phyloP scores from a whole-genome alignment of 306 rosid genomes.

The Begonia peltatifolia region DNA sequence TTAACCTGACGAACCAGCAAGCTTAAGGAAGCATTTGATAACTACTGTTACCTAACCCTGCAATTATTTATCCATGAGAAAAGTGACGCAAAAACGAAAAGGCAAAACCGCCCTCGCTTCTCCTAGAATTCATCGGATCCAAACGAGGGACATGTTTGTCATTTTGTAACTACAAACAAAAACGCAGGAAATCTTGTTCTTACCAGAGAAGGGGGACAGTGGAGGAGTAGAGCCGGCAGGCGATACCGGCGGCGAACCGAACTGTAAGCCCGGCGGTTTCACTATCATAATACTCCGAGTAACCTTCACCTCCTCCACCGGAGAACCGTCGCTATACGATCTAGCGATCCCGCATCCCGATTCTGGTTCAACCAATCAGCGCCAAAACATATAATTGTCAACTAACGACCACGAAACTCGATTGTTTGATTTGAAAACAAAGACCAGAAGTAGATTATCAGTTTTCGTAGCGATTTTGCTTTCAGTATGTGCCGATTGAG shows the following conservation, averaged over 20 bases:
- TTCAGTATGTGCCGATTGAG: no score
- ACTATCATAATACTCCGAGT: constrained; percentile 85
- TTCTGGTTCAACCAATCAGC: constrained; percentile 21
- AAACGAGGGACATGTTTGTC: not conserved
- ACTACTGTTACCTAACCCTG: no score
- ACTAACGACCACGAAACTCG: not conserved
- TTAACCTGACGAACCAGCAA: no score
- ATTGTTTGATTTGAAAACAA: constrained; percentile 2
- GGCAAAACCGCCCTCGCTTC: not conserved
- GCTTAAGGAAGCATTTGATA: no score
- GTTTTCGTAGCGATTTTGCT: no score
- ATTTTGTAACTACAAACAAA: not conserved
- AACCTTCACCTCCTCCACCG: constrained; percentile 33
- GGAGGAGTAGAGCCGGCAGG: constrained; percentile 84
- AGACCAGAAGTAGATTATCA: no score
- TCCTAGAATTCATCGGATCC: not conserved
- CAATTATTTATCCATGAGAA: no score
- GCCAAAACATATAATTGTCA: not conserved
- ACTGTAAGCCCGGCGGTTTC: constrained; percentile 56
- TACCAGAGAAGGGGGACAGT: constrained; percentile 76
- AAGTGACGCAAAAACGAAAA: no score
- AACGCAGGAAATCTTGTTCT: constrained; percentile 6
- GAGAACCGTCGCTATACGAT: constrained; percentile 34
- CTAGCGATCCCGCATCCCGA: constrained; percentile 34
- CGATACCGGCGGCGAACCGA: constrained; percentile 61